Percentiles rank a stretch among this genome's conserved stretches.
phyloP scores from a whole-genome alignment of 345 rosid species.

The Noccaea caerulescens region DNA sequence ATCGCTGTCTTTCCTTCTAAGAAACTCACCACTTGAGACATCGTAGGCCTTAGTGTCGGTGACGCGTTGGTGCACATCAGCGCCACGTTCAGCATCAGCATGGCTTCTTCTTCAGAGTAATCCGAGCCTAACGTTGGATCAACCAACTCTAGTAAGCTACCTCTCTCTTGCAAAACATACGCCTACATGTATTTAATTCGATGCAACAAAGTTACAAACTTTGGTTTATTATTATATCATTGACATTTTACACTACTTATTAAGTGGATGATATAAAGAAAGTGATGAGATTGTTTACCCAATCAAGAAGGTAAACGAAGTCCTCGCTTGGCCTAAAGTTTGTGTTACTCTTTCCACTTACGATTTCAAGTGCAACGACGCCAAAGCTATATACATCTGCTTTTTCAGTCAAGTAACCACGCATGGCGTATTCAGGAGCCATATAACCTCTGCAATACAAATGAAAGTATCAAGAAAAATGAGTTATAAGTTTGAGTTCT shows the following conservation, averaged over 20 bases:
- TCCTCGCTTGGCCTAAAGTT: conserved; percentile 77
- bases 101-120: conserved; percentile 70
- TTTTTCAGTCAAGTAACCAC: conserved; percentile 75
- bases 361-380: conserved; percentile 46
- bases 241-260: not conserved
- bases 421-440: conserved; percentile 86
- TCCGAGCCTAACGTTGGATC: conserved; percentile 63
- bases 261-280: not conserved
- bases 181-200: conserved; percentile 50
- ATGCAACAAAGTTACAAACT: conserved; percentile 20
- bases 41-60: conserved; percentile 82
- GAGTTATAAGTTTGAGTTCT: not conserved
- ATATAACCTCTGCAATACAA: conserved; percentile 47
- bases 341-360: conserved; percentile 79
- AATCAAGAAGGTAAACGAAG: conserved; percentile 77
- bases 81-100: conserved; percentile 78
- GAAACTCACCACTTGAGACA: conserved; percentile 90
- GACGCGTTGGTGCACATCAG: conserved; percentile 79
- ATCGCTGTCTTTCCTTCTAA: conserved; percentile 72
- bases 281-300: conserved; percentile 51
- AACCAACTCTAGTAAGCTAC: conserved; percentile 60
- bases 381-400: conserved; percentile 52
- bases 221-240: not conserved
- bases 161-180: conserved; percentile 75
- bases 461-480: conserved; percentile 15